phyloP scores from a whole-genome alignment of 192 early-diverging fungal species.

The Linnemannia zychae region DNA sequence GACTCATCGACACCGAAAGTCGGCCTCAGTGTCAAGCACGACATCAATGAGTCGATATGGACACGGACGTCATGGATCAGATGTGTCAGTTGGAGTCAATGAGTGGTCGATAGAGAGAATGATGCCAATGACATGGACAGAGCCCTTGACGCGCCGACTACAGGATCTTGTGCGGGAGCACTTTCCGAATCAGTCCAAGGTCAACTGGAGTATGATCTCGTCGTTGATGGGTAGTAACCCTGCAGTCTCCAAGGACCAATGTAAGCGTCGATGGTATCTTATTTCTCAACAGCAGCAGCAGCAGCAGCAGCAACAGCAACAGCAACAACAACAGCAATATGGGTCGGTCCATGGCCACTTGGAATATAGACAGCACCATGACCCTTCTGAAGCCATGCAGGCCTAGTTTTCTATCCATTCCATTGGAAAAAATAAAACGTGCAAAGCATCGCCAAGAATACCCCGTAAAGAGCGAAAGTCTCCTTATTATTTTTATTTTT shows the following conservation, averaged over 20 bases:
- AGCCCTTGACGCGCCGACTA: constrained; percentile 28
- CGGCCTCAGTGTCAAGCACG: background rate
- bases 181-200: constrained; percentile 26
- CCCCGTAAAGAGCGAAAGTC: background rate
- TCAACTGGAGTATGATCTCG: constrained; percentile 38
- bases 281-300: constrained; percentile 29
- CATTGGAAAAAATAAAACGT: background rate
- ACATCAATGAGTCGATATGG: background rate
- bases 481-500: background rate
- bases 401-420: background rate
- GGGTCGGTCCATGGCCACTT: background rate
- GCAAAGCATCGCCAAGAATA: background rate
- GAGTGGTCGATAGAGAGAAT: constrained; percentile 11
- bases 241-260: constrained; percentile 33
- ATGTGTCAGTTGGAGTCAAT: background rate
- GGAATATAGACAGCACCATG: background rate
- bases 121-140: constrained; percentile 49
- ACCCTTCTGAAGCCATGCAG: background rate
- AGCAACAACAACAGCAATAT: background rate
- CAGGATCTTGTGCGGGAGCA: constrained; percentile 30
- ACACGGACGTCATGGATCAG: constrained; percentile 20
- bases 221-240: constrained; percentile 29
- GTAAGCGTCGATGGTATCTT: constrained; percentile 44
- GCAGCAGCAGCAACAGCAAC: background rate
- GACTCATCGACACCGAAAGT: background rate